These are phyloP conservation scores for Paramecium sexaurelia DNA, from an alignment of 73 alveolate species.

Conservation along the genomic window DNA sequence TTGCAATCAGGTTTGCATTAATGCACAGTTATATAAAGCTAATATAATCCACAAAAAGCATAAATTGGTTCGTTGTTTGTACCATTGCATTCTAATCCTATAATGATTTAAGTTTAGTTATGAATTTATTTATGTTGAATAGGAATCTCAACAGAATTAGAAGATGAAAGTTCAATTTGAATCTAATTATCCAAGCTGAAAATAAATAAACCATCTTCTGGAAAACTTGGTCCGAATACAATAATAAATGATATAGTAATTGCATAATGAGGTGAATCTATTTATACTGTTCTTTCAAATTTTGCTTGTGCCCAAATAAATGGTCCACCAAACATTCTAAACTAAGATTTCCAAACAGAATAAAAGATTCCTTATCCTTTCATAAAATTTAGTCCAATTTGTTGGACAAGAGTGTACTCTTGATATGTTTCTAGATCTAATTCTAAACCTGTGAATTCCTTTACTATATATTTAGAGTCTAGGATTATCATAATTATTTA, in stretches of 20 bases:
- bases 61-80: not conserved
- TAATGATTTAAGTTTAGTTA: not conserved
- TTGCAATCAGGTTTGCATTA: not conserved
- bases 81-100: not conserved
- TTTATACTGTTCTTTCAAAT: not conserved
- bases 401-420: not conserved
- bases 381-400: not conserved
- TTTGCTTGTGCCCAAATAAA: slow-evolving; percentile 12
- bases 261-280: not conserved
- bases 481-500: not conserved
- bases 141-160: not conserved
- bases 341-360: not conserved
- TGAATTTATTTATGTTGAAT: not conserved
- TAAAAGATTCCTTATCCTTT: not conserved
- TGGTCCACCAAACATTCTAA: slow-evolving; percentile 7
- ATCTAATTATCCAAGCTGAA: not conserved
- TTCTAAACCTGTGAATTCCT: not conserved
- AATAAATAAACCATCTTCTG: not conserved
- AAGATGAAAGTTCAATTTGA: not conserved
- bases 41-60: not conserved
- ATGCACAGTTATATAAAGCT: not conserved
- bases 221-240: not conserved
- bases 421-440: not conserved
- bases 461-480: not conserved
- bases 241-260: not conserved